These are phyloP conservation scores for Umbelopsis sp. DNA, from an alignment of 192 early-diverging fungal genomes.

Conservation along the genomic window DNA sequence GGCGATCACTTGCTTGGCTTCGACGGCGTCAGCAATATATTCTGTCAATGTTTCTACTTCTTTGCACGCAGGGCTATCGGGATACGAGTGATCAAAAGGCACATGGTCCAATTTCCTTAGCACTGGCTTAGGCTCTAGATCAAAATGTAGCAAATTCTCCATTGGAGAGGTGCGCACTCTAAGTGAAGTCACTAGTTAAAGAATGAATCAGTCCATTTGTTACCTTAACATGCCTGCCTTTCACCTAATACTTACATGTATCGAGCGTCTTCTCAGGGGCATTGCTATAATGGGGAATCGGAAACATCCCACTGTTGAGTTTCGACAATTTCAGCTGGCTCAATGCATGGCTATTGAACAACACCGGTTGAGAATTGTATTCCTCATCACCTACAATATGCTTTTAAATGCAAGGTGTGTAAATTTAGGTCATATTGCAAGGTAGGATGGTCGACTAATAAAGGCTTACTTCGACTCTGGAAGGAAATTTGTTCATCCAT, in stretches of 20 bases:
- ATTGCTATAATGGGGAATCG: constrained; percentile 66
- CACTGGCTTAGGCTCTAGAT: constrained; percentile 66
- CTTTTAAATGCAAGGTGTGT: constrained; percentile 32
- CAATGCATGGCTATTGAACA: constrained; percentile 66
- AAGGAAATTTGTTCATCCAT: constrained; percentile 78
- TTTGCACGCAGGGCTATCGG: constrained; percentile 13
- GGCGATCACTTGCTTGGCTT: constrained; percentile 38
- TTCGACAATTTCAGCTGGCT: constrained; percentile 68
- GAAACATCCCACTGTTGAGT: constrained; percentile 67
- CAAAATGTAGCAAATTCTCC: constrained; percentile 51
- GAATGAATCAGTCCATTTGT: background rate
- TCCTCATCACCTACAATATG: constrained; percentile 78
- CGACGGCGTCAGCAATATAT: constrained; percentile 39
- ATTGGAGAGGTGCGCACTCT: background rate
- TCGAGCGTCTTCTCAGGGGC: constrained; percentile 41
- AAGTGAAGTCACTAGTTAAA: background rate
- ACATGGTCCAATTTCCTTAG: constrained; percentile 44
- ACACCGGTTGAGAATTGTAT: constrained; percentile 63
- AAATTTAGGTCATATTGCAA: background rate
- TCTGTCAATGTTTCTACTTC: constrained; percentile 32
- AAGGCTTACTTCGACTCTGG: constrained; percentile 55
- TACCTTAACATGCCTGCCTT: no score
- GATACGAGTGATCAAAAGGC: constrained; percentile 31
- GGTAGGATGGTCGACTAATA: background rate
- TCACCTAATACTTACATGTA: constrained; percentile 13